Evolutionary conservation across 345 rosid genomes (phyloP).

Genomic region (Abelmoschus esculentus): DNA sequence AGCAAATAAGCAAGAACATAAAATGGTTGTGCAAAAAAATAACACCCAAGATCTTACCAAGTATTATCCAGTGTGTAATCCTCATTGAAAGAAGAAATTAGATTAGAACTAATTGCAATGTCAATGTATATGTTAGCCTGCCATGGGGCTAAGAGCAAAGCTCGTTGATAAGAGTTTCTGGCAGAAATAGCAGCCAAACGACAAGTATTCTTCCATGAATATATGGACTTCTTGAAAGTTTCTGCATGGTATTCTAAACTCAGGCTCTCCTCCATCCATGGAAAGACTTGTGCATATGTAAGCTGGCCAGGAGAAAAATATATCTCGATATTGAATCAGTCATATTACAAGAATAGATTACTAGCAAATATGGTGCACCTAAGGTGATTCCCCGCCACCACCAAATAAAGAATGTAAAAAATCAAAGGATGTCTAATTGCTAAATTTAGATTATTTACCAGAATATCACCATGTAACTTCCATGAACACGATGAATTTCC

Average conservation of each 20-base stretch:
- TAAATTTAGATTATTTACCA: slow-evolving; percentile 30
- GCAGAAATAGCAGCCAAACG: slow-evolving; percentile 54
- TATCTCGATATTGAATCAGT: slow-evolving; percentile 5
- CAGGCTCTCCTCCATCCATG: slow-evolving; percentile 50
- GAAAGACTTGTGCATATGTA: slow-evolving; percentile 64
- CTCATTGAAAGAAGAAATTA: slow-evolving; percentile 41
- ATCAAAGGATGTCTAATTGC: slow-evolving; percentile 7
- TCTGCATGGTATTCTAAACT: slow-evolving; percentile 26
- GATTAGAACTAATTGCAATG: slow-evolving; percentile 65
- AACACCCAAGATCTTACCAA: slow-evolving; percentile 45
- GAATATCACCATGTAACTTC: slow-evolving; percentile 90
- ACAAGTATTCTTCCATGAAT: slow-evolving; percentile 66
- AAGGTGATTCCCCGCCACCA: background rate
- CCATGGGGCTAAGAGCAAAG: slow-evolving; percentile 86
- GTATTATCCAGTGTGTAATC: slow-evolving; percentile 25
- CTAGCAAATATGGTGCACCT: background rate
- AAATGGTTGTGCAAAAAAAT: slow-evolving; percentile 15
- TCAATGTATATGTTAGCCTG: slow-evolving; percentile 75
- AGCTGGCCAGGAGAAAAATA: slow-evolving; percentile 44
- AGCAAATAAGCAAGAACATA: slow-evolving; percentile 7
- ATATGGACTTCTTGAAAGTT: slow-evolving; percentile 42
- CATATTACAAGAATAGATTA: background rate
- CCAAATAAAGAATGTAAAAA: background rate
- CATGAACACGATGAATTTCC: slow-evolving; percentile 66
- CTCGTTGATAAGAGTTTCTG: slow-evolving; percentile 64